Conservation (phyloP, 164 flowering plant genomes). For the Pachysandra terminalis region DNA sequence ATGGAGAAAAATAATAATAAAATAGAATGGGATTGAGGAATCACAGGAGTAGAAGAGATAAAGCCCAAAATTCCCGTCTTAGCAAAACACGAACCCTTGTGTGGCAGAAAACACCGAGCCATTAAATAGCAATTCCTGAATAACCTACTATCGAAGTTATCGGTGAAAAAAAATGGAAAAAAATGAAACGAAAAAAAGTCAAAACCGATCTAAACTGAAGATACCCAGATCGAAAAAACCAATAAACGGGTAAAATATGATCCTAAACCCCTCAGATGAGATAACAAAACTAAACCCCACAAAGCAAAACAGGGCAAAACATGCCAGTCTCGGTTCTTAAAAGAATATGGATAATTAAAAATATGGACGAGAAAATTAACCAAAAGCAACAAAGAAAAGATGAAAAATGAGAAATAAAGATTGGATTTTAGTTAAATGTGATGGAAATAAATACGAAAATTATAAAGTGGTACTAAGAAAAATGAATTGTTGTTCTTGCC, state of each 20-base stretch:
- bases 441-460: not conserved
- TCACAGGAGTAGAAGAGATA: slow-evolving; percentile 72
- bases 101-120: slow-evolving; percentile 83
- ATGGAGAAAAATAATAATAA: not conserved
- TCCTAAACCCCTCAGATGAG: slow-evolving; percentile 14
- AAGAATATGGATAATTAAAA: slow-evolving; percentile 40
- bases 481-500: not conserved
- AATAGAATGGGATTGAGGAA: slow-evolving; percentile 32
- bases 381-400: not conserved
- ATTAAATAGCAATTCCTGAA: slow-evolving; percentile 29
- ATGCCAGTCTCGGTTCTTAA: not conserved
- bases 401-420: not conserved
- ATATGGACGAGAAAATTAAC: slow-evolving; percentile 39
- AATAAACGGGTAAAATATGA: not conserved
- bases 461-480: too few relatives aligned
- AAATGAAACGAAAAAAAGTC: not conserved
- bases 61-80: slow-evolving; percentile 64
- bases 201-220: slow-evolving; percentile 3
- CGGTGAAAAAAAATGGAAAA: not conserved
- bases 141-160: slow-evolving; percentile 7
- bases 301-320: slow-evolving; percentile 3
- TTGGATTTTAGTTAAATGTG: too few relatives aligned
- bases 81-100: slow-evolving; percentile 49
- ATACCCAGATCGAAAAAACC: slow-evolving; percentile 19
- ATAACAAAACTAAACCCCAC: not conserved